Base-by-base conservation (phyloP, 208 protist species). In the Trypanosoma avium region DNA sequence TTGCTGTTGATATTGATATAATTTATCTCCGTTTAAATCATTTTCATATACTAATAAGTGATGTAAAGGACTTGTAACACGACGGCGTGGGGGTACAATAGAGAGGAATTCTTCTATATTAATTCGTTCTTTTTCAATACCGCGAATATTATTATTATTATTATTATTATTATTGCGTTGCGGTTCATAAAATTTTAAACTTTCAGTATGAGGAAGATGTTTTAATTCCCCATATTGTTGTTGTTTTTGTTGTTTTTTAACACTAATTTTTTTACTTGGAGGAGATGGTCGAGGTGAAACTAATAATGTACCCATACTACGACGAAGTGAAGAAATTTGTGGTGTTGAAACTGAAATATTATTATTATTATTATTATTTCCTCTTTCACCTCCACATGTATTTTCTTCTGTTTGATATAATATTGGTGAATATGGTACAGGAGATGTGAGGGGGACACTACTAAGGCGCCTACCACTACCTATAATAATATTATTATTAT, bases 21-120 rank as follows among this genome's bases (percentile, higher is more conserved):
- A 38, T 38, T 38, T 38, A 38, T 54, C 15, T 5, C 6, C 22
- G 30, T 55, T 35, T 9, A 27, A 21, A 15, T 54, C 43, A 38
- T 69, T 61, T 5, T 69, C 21, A 35, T 69, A 69, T 2, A 69
- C 33, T n/a, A 69, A 53, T 21, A 22, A 30, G 35, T 61, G 53
- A 30, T 57, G 53, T n/a, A 53, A 22, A 15, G 62, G 62, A 38
- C 43, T 69, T 36, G 17, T 69, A 21, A 61, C 8, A 19, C 42
- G 30, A n/a, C 42, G 45, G 13, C 15, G 59, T 33, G 59, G 59
- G n/a, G 59, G 46, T 2, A 47, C 47, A 36, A 33, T 32, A 47
- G 13, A 9, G n/a, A 64, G 45, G 22, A 55, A 1, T 0, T 32
- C 33, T 17, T 24, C 33, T 29, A 54, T 15, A 10, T n/a, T 13